These are phyloP conservation scores for Euptelea pleiosperma DNA, from an alignment of 164 flowering plant species.

Conservation along the genomic window DNA sequence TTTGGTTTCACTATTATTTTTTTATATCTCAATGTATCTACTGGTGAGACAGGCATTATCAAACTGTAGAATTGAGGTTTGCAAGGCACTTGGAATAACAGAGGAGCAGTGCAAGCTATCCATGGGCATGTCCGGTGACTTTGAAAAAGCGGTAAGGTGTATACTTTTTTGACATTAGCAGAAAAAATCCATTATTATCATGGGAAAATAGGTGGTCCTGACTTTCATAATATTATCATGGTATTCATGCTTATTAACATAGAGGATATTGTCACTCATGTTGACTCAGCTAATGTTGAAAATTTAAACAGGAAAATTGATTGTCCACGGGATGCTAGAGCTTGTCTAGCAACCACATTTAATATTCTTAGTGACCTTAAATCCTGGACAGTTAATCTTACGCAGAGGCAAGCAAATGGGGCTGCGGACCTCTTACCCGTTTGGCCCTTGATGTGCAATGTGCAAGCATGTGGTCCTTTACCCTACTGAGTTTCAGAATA, in stretches of 20 bases:
- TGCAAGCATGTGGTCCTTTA: too few relatives aligned
- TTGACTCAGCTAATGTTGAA: too few relatives aligned
- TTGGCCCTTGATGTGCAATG: too few relatives aligned
- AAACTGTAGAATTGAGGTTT: constrained; percentile 73
- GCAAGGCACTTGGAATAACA: constrained; percentile 68
- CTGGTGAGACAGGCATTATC: constrained; percentile 48
- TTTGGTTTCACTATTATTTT: not conserved
- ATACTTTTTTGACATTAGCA: not conserved
- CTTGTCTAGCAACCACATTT: too few relatives aligned
- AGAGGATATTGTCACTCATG: too few relatives aligned
- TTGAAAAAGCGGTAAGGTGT: constrained; percentile 79
- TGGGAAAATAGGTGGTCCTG: not conserved
- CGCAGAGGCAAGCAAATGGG: too few relatives aligned
- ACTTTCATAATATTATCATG: not conserved
- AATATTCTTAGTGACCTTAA: too few relatives aligned
- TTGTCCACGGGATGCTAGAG: too few relatives aligned
- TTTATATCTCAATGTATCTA: constrained; percentile 1
- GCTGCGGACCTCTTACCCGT: too few relatives aligned
- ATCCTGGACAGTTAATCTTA: too few relatives aligned
- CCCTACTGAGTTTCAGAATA: too few relatives aligned
- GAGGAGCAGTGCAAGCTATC: constrained; percentile 86
- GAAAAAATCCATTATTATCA: not conserved
- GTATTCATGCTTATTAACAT: not conserved
- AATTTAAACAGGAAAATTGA: too few relatives aligned
- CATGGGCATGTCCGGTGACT: constrained; percentile 99